These are phyloP conservation scores for Schizophyllum amplum DNA, from an alignment of 1,284 basidiomycete species.

Conservation along the genomic window DNA sequence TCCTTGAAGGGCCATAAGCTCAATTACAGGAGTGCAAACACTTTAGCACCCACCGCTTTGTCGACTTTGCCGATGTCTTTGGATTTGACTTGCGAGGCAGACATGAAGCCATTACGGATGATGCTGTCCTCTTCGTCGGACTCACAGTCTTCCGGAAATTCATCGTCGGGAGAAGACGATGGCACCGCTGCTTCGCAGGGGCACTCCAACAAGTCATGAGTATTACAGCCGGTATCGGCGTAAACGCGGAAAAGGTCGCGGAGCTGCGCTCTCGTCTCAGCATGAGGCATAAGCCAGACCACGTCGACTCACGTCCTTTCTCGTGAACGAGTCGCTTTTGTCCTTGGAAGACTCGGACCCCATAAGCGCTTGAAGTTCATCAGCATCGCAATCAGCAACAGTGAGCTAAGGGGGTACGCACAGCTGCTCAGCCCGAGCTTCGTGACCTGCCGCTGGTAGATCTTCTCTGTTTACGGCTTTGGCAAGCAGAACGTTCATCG, in stretches of 20 bases:
- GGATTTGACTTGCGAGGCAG: slow-evolving; percentile 61
- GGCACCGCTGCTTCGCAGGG: slow-evolving; percentile 39
- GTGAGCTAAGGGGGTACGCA: slow-evolving; percentile 30
- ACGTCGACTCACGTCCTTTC: slow-evolving; percentile 63
- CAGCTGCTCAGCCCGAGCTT: slow-evolving; percentile 88
- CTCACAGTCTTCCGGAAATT: slow-evolving; percentile 23
- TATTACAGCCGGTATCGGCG: slow-evolving; percentile 77
- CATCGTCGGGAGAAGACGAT: slow-evolving; percentile 12
- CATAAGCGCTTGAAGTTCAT: slow-evolving; percentile 45
- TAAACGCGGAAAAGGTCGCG: slow-evolving; percentile 89
- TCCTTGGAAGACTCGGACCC: slow-evolving; percentile 25
- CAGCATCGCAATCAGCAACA: slow-evolving; percentile 8
- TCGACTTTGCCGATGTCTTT: slow-evolving; percentile 42
- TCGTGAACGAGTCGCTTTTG: slow-evolving; percentile 80
- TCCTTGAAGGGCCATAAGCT: slow-evolving; percentile 35
- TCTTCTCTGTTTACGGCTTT: slow-evolving; percentile 52
- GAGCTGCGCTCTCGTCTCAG: slow-evolving; percentile 37
- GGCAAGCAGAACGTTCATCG: slow-evolving; percentile 1
- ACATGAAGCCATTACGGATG: slow-evolving; percentile 50
- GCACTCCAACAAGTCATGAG: slow-evolving; percentile 83
- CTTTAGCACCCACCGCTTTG: slow-evolving; percentile 36
- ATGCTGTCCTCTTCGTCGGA: slow-evolving; percentile 18
- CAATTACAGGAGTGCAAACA: slow-evolving; percentile 1
- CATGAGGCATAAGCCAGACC: slow-evolving; percentile 3
- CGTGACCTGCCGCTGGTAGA: slow-evolving; percentile 91